Percentiles rank a stretch among this genome's conserved stretches.
phyloP scores from a whole-genome alignment of 495 filamentous ascomycete species.

The Tetracladium setigerum region DNA sequence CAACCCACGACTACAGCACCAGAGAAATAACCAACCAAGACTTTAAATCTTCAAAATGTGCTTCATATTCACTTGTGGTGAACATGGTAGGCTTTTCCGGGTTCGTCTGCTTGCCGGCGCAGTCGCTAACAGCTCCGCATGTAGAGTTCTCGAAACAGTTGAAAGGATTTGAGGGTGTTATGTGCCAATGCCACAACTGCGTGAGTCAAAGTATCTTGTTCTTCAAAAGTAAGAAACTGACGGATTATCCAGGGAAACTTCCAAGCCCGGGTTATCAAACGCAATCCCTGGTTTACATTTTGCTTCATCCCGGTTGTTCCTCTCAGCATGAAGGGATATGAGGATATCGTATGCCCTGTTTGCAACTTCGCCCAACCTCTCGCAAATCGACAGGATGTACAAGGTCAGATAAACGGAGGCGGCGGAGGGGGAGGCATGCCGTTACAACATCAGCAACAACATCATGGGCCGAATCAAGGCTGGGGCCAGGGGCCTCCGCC shows the following conservation, averaged over 20 bases:
- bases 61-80: slow-evolving; percentile 50
- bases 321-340: slow-evolving; percentile 46
- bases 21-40: background rate
- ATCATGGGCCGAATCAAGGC: slow-evolving; percentile 9
- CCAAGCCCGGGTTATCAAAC: slow-evolving; percentile 40
- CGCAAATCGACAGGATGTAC: slow-evolving; percentile 41
- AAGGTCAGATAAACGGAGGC: slow-evolving; percentile 32
- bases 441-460: slow-evolving; percentile 33
- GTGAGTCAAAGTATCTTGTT: slow-evolving; percentile 6
- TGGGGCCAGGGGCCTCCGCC: slow-evolving; percentile 17
- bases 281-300: slow-evolving; percentile 50
- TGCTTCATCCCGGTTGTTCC: slow-evolving; percentile 50
- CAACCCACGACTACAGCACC: too few species aligned
- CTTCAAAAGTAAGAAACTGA: background rate
- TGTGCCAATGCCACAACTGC: slow-evolving; percentile 50
- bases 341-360: slow-evolving; percentile 44
- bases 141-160: slow-evolving; percentile 41
- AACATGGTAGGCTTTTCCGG: slow-evolving; percentile 30
- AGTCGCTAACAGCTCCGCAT: background rate
- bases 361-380: slow-evolving; percentile 51
- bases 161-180: slow-evolving; percentile 43
- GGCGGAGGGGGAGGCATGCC: slow-evolving; percentile 29
- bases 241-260: slow-evolving; percentile 36
- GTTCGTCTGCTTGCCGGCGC: background rate
- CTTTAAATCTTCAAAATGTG: slow-evolving; percentile 32